Base-by-base conservation (phyloP, 768 basidiomycete species). In the Amanita thiersii region DNA sequence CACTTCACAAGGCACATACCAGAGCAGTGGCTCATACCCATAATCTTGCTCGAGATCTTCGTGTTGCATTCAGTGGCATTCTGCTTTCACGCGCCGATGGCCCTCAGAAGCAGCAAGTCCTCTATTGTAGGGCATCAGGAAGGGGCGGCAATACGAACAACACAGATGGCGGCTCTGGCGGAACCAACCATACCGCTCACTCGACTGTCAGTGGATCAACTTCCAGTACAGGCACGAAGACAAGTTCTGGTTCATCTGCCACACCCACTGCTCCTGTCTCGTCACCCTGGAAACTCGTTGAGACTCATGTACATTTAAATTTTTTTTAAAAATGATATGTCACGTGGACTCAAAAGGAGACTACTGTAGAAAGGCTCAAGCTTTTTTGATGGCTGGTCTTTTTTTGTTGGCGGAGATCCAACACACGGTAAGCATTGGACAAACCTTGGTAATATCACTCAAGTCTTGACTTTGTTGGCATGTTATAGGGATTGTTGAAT, bases 311-410 rank as follows among this genome's bases (percentile, higher is more conserved):
- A 53, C 46, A 73, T 69, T 11, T 20, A 24, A 36, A 20, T 34
- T 29, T 14, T 31, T 50, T n/a, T n/a, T n/a, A n/a, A n/a, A 53
- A 40, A 44, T 29, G 19, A 29, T 38, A 40, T 49, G 38, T 30
- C 25, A 15, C 28, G 43, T 25, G 32, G 21, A 6, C 44, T 45
- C 9, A 45, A 6, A 38, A 7, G 25, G 30, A 10, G 29, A 30
- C 29, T 14, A 12, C 29, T 39, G 33, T 54, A 80, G 79, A 59
- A 69, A 37, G 90, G 88, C 14, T 65, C 62, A 36, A 69, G 67
- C 30, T 96, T 96, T 67, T 94, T 92, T 47, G 65, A 85, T 53
- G 82, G 79, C 35, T 93, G 84, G 83, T 55, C 73, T 51, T 94
- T 93, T 63, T 80, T 66, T 54, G 74, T 69, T 6, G 59, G 50